Evolutionary conservation across 2,329 filamentous ascomycete species (phyloP).

Genomic region (Dissoconium aciculare): DNA sequence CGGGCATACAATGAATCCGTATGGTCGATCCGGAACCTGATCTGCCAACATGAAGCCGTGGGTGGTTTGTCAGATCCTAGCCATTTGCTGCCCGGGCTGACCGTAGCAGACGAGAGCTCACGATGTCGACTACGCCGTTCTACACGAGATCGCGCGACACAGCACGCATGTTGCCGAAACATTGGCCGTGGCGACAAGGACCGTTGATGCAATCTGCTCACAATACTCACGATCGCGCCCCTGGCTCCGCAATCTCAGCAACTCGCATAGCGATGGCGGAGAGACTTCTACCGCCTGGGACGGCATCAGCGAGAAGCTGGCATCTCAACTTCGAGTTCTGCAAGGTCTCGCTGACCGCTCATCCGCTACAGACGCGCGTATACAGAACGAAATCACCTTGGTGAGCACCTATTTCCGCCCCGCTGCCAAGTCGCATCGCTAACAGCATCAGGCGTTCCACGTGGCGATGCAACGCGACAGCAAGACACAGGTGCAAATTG

Average conservation of each 20-base stretch:
- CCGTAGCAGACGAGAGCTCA: too few species aligned
- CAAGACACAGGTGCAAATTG: slow-evolving; percentile 22
- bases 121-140: slow-evolving; percentile 16
- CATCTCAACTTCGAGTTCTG: too few species aligned
- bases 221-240: too few species aligned
- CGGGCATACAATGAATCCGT: too few species aligned
- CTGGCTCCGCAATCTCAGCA: slow-evolving; percentile 18
- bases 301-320: too few species aligned
- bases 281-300: too few species aligned
- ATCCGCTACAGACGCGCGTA: slow-evolving; percentile 9
- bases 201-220: too few species aligned
- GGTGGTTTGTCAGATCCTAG: too few species aligned
- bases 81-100: too few species aligned
- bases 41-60: too few species aligned
- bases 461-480: slow-evolving; percentile 28
- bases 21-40: too few species aligned
- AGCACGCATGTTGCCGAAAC: slow-evolving; percentile 26
- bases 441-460: slow-evolving; percentile 26
- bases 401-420: slow-evolving; percentile 6
- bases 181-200: slow-evolving; percentile 19
- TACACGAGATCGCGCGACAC: slow-evolving; percentile 29
- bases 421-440: slow-evolving; percentile 24
- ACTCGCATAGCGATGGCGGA: slow-evolving; percentile 10
- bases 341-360: too few species aligned
- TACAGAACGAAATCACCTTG: slow-evolving; percentile 2